Percentiles rank a stretch among this genome's conserved stretches.
phyloP scores from a whole-genome alignment of 2,329 filamentous ascomycete species.

The Calonectria montana region DNA sequence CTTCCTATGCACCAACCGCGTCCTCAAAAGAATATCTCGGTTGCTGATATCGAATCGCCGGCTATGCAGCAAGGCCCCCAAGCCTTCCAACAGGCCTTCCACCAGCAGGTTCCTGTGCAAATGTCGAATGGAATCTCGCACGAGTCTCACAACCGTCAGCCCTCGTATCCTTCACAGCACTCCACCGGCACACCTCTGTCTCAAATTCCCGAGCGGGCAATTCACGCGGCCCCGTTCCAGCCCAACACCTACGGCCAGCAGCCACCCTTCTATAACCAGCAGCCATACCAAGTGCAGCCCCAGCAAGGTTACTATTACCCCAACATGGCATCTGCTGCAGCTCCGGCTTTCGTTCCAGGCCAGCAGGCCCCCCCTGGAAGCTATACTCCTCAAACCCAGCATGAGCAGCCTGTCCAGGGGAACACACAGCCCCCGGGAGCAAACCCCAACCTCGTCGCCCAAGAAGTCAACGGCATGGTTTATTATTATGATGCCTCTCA shows the following conservation, averaged over 20 bases:
- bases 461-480: conserved; percentile 95
- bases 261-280: conserved; percentile 68
- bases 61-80: conserved; percentile 69
- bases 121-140: conserved; percentile 68
- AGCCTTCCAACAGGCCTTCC: conserved; percentile 91
- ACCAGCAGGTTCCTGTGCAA: conserved; percentile 90
- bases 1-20: conserved; percentile 92
- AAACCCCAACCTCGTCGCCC: conserved; percentile 70
- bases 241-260: conserved; percentile 74
- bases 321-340: conserved; percentile 59
- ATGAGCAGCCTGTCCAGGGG: conserved; percentile 50
- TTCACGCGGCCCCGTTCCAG: conserved; percentile 92
- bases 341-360: conserved; percentile 68
- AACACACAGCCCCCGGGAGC: conserved; percentile 39
- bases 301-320: conserved; percentile 77
- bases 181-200: conserved; percentile 85
- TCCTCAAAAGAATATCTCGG: conserved; percentile 92
- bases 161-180: conserved; percentile 76
- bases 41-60: conserved; percentile 92
- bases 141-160: conserved; percentile 73
- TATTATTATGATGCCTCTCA: conserved; percentile 92
- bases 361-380: conserved; percentile 58
- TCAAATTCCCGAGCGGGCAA: conserved; percentile 91
- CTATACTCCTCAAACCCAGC: conserved; percentile 57
- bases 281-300: conserved; percentile 51